A percentile compares a stretch with the other conserved stretches of the same genome.
Evolutionary conservation across 345 rosid species (phyloP).

Genomic region (Aegle marmelos): DNA sequence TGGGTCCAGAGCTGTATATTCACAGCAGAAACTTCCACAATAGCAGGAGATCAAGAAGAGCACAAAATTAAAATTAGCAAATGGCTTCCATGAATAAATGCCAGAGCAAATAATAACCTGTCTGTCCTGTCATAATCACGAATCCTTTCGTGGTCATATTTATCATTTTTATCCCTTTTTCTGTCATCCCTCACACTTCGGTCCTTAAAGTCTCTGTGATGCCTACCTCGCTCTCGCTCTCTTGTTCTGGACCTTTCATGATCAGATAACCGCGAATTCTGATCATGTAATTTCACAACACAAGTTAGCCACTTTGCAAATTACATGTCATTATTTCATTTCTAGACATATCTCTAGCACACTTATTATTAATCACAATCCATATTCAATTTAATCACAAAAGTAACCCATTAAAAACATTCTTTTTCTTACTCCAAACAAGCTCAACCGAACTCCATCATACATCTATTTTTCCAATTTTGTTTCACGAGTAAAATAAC

Average conservation of each 20-base stretch:
- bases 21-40: background rate
- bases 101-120: constrained; percentile 15
- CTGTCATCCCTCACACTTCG: constrained; percentile 6
- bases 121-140: constrained; percentile 21
- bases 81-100: background rate
- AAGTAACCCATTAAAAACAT: background rate
- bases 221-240: constrained; percentile 10
- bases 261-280: constrained; percentile 15
- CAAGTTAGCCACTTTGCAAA: background rate
- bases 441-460: background rate
- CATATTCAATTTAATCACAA: background rate
- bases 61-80: background rate
- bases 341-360: background rate
- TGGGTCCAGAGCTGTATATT: background rate
- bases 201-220: constrained; percentile 17
- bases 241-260: constrained; percentile 20
- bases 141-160: constrained; percentile 5
- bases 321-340: background rate
- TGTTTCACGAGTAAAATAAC: no score
- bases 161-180: constrained; percentile 18
- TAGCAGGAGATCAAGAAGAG: background rate
- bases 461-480: background rate
- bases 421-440: background rate
- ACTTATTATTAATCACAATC: background rate
- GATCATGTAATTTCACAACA: constrained; percentile 10